Evolutionary conservation across 164 flowering plant genomes (phyloP), one percentile per base, ranked within the genome.

Genomic region (Macadamia tetraphylla): DNA sequence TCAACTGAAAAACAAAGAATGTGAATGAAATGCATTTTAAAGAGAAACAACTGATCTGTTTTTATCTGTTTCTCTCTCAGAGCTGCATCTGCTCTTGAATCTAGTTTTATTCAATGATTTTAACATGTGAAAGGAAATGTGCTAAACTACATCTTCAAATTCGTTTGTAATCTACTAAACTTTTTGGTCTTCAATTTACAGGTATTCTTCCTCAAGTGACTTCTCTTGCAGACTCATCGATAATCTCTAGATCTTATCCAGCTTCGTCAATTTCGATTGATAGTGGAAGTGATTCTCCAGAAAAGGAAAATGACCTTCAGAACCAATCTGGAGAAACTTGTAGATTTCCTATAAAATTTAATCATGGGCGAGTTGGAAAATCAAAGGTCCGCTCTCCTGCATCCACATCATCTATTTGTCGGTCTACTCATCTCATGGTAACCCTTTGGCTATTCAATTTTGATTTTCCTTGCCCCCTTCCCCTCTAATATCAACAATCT

Each of bases 341-440:
- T 9, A 70, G 67, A 69, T 57, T 48, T 23, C 57, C 72, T n/a
- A 76, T 60, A 72, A 80, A 75, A 62, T 65, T 49, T 70, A 62
- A 61, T 60, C 80, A 31, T 68, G 71, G 73, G 65, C 74, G 69
- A 70, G 79, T 62, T 12, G 60, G 58, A 12, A 79, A 69, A 64
- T 67, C 73, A 56, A 62, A 70, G 65, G 58, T 67, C 65, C 55
- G 51, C 10, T 87, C 92, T 72, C 85, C 90, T 59, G 76, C 70
- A 58, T 83, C 89, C 62, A 80, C 78, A 64, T 73, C 76, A 40
- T 78, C 86, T 78, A 68, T 63, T 74, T 85, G 91, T 11, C 81
- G 82, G 18, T 85, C 88, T 17, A 69, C 91, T 61, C 92, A 88
- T 60, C 66, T 83, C 18, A 78, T 74, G 84, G 82, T 81, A 73